Evolutionary conservation across 2,329 filamentous ascomycete genomes (phyloP).

Genomic region (Fusarium pseudoanthophilum): DNA sequence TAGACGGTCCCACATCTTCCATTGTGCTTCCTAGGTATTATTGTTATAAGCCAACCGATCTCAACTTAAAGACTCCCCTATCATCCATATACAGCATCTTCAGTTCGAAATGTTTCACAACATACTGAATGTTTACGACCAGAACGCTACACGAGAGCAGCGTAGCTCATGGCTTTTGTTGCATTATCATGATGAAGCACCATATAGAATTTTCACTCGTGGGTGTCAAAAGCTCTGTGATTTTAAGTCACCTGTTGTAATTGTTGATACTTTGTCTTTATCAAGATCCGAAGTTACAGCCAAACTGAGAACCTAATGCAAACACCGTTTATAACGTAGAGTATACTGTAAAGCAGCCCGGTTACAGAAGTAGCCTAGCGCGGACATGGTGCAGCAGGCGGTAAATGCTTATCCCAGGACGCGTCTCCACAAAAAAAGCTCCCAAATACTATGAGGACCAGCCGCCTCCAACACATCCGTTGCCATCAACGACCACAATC

Average conservation of each 20-base stretch:
- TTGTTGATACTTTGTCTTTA: slow-evolving; percentile 7
- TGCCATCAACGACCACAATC: slow-evolving; percentile 40
- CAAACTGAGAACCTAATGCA: background rate
- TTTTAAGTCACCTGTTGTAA: background rate
- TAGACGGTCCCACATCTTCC: background rate
- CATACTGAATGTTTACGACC: background rate
- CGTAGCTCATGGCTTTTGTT: background rate
- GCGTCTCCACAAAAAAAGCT: slow-evolving; percentile 45
- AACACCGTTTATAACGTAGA: slow-evolving; percentile 24
- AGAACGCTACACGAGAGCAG: background rate
- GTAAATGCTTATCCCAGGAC: slow-evolving; percentile 23
- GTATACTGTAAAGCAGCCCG: background rate
- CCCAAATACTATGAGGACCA: slow-evolving; percentile 33
- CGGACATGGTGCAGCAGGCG: slow-evolving; percentile 3
- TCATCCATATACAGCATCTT: background rate
- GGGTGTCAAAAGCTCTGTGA: background rate
- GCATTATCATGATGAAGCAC: background rate
- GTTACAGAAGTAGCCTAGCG: slow-evolving; percentile 11
- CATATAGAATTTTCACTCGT: background rate
- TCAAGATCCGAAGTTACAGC: slow-evolving; percentile 12
- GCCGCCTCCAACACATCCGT: slow-evolving; percentile 30
- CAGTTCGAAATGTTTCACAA: background rate
- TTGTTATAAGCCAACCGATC: background rate
- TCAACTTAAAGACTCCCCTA: background rate
- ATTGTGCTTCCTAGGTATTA: background rate